Percentiles rank a stretch among this genome's conserved stretches.
Evolutionary conservation across 768 basidiomycete species (phyloP).

Genomic region (Phaffia tasmanica): DNA sequence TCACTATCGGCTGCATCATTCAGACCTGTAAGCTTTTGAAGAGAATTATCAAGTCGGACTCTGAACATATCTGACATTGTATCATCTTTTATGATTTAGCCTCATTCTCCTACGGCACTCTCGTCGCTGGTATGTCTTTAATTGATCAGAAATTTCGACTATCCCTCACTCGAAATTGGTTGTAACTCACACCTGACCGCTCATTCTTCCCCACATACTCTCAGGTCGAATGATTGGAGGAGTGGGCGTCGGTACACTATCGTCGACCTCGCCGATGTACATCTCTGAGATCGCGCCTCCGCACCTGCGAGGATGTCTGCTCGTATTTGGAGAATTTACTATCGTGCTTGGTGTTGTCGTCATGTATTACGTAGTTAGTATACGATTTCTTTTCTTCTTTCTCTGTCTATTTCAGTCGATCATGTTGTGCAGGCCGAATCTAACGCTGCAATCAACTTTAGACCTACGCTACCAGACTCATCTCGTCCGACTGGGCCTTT

Average conservation of each 20-base stretch:
- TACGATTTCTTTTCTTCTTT: not conserved
- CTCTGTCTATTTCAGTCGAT: not conserved
- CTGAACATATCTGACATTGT: not conserved
- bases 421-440: not conserved
- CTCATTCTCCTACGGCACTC: not conserved
- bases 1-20: not conserved
- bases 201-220: too few species aligned
- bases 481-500: not conserved
- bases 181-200: too few species aligned
- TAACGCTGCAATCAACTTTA: not conserved
- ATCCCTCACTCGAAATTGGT: too few species aligned
- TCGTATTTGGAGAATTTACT: conserved; percentile 4
- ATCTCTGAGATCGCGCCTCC: conserved; percentile 5
- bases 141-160: too few species aligned
- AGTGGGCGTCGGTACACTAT: conserved; percentile 2
- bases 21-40: not conserved
- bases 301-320: conserved; percentile 3
- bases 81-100: not conserved
- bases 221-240: conserved; percentile 3
- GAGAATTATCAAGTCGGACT: not conserved
- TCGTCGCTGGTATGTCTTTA: not conserved
- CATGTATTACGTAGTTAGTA: not conserved
- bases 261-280: not conserved
- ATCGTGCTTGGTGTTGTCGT: conserved; percentile 11
- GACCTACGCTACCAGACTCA: conserved; percentile 4